Evolutionary conservation across 2,329 filamentous ascomycete species (phyloP), one percentile per base, ranked within the genome.

Genomic region (Claviceps arundinis): DNA sequence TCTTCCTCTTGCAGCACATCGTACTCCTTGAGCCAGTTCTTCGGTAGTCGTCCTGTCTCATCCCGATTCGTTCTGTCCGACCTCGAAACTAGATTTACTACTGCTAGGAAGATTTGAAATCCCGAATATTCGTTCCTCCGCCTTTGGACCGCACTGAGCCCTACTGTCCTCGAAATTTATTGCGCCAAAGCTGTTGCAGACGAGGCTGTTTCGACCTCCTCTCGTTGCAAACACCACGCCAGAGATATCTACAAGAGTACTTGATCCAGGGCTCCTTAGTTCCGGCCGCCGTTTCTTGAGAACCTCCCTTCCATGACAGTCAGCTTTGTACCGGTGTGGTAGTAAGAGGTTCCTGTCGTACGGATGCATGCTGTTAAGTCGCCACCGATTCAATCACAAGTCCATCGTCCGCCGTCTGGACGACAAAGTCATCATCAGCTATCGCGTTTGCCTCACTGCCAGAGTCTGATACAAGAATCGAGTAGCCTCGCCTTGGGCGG

Each of bases 291-390:
- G 19, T 24, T 26, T 30, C 24, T 30, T 16, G 30, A n/a, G 22
- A 6, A 26, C 7, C 16, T 1, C 4, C 2, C 14, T 43, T 30
- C 38, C 19, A 48, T 48, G 41, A 48, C 24, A 11, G 9, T 47
- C 8, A 42, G 47, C 5, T 17, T 46, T 42, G 22, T 47, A 49
- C 34, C 6, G 26, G 37, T 47, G 44, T 37, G 37, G 48, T 52
- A 19, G 59, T 64, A 60, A 64, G 62, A 64, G 56, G 59, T 66
- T 61, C 61, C 73, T 74, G 70, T 67, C 70, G 74, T 68, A 70
- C 74, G 72, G 66, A 78, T 80, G 76, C 75, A 69, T 63, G 68
- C 73, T 67, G 69, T 70, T 64, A 42, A 37, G 38, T 50, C 41
- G 44, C 51, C 26, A 70, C 65, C 64, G 67, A 64, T 48, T 54